Percentiles rank a stretch among this genome's conserved stretches.
Evolutionary conservation across 1,284 basidiomycete genomes (phyloP).

Genomic region (Cutaneotrichosporon dermatis): DNA sequence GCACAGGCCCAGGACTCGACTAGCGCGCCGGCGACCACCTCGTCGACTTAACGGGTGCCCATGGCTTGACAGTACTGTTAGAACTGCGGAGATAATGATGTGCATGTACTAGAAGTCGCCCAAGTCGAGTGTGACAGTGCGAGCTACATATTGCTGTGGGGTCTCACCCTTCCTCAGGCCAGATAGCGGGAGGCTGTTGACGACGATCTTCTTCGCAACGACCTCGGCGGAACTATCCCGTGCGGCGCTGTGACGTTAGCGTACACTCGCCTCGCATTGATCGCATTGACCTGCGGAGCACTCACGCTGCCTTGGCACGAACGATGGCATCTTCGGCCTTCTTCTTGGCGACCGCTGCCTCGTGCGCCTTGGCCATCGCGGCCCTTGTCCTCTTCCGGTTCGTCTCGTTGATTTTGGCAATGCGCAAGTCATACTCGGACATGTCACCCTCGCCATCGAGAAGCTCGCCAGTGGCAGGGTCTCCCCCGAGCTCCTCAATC

Average conservation of each 20-base stretch:
- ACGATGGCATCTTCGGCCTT: constrained; percentile 51
- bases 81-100: not conserved
- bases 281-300: no score
- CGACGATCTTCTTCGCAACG: constrained; percentile 4
- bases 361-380: constrained; percentile 69
- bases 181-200: constrained; percentile 20
- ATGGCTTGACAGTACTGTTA: no score
- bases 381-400: constrained; percentile 78
- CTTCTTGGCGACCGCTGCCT: constrained; percentile 62
- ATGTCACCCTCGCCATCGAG: constrained; percentile 19
- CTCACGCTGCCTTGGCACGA: constrained; percentile 16
- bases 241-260: constrained; percentile 4
- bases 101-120: constrained; percentile 45
- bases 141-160: constrained; percentile 45
- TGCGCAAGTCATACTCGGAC: constrained; percentile 55
- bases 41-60: not conserved
- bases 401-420: constrained; percentile 78
- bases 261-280: not conserved
- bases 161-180: constrained; percentile 43
- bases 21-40: not conserved
- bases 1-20: not conserved
- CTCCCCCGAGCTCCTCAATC: constrained; percentile 56
- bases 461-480: constrained; percentile 37
- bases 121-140: constrained; percentile 48
- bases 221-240: constrained; percentile 11